phyloP scores from a whole-genome alignment of 73 alveolate genomes.

The Breviolum minutum region DNA sequence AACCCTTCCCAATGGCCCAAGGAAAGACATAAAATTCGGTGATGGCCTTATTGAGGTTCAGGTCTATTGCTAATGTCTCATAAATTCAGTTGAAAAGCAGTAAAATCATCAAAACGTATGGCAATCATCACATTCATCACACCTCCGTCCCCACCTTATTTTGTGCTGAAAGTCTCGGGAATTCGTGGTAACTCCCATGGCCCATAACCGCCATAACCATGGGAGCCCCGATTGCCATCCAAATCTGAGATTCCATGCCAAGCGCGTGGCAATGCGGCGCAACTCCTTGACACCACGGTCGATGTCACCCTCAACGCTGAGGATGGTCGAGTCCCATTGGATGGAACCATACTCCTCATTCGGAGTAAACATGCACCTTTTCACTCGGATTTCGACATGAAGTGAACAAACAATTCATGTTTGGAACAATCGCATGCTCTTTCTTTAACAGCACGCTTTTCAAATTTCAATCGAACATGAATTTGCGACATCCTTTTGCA shows the following conservation, averaged over 20 bases:
- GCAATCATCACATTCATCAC: not conserved
- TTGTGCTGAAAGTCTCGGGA: not conserved
- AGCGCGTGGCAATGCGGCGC: constrained; percentile 45
- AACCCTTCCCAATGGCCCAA: no score
- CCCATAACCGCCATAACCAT: not conserved
- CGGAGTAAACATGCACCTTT: no score
- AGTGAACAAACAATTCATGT: not conserved
- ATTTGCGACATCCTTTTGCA: not conserved
- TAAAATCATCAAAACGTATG: not conserved
- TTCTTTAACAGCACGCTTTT: not conserved
- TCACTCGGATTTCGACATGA: no score
- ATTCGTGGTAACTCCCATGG: not conserved
- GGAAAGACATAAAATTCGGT: no score
- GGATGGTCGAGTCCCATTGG: constrained; percentile 87
- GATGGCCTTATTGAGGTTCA: no score
- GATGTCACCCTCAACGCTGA: constrained; percentile 53
- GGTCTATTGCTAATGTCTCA: no score
- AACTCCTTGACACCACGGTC: constrained; percentile 41
- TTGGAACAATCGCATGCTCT: not conserved
- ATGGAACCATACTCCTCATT: constrained; percentile 53
- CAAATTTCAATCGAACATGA: not conserved
- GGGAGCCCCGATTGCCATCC: not conserved
- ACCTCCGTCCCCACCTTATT: not conserved
- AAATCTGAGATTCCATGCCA: not conserved
- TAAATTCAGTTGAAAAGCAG: no score